A percentile compares a stretch with the other conserved stretches of the same genome.
Conservation (phyloP, 768 basidiomycete genomes). For the Daedaleopsis nitida region DNA sequence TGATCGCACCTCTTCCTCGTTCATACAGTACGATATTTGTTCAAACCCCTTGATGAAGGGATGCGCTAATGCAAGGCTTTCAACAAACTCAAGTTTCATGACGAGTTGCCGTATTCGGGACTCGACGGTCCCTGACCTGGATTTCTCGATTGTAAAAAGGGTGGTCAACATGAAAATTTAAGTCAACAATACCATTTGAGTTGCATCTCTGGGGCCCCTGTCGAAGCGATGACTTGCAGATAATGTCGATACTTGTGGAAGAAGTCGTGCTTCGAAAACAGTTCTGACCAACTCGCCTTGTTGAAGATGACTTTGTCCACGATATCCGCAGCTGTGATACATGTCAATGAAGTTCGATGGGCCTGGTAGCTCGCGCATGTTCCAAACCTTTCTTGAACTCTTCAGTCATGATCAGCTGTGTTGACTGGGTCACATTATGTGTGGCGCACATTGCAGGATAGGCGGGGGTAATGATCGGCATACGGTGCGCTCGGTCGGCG, state of each 20-base stretch:
- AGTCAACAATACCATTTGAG: slow-evolving; percentile 82
- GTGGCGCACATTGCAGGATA: slow-evolving; percentile 99
- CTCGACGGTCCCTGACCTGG: slow-evolving; percentile 95
- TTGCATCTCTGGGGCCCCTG: slow-evolving; percentile 80
- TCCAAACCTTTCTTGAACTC: slow-evolving; percentile 87
- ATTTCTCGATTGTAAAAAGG: slow-evolving; percentile 3
- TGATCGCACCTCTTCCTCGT: slow-evolving; percentile 83
- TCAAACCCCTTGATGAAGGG: slow-evolving; percentile 96
- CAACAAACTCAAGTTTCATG: slow-evolving; percentile 97
- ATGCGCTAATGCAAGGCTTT: slow-evolving; percentile 88
- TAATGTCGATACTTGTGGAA: slow-evolving; percentile 97
- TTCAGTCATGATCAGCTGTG: slow-evolving; percentile 93
- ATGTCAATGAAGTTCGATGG: not conserved
- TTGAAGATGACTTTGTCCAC: slow-evolving; percentile 91
- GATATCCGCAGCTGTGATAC: slow-evolving; percentile 77
- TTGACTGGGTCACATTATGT: slow-evolving; percentile 95
- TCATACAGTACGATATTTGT: slow-evolving; percentile 79
- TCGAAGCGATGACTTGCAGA: slow-evolving; percentile 92
- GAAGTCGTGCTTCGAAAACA: slow-evolving; percentile 96
- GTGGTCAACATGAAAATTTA: not conserved
- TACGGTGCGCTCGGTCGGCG: slow-evolving; percentile 89
- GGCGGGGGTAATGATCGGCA: slow-evolving; percentile 99
- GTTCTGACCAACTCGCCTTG: slow-evolving; percentile 83
- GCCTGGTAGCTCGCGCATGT: not conserved
- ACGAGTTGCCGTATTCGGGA: slow-evolving; percentile 94